These are phyloP conservation scores for Kodamaea fukazawae DNA, from an alignment of 805 yeast genomes.

Conservation along the genomic window DNA sequence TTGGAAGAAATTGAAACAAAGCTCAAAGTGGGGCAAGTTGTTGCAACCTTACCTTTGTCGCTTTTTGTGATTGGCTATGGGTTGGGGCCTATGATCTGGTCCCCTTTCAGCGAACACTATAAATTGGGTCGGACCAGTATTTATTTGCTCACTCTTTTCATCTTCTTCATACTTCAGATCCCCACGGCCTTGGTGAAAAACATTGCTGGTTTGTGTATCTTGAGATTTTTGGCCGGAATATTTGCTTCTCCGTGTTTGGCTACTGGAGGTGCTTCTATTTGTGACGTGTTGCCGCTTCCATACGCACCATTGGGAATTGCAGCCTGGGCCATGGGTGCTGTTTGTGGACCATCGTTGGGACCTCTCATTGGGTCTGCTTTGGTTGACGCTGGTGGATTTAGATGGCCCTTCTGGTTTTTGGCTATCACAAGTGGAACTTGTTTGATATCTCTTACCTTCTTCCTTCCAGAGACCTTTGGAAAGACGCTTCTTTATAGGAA, in stretches of 20 bases:
- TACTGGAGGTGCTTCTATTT: slow-evolving; percentile 56
- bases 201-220: slow-evolving; percentile 47
- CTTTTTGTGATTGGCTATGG: slow-evolving; percentile 61
- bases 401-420: slow-evolving; percentile 55
- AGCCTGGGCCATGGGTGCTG: slow-evolving; percentile 52
- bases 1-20: slow-evolving; percentile 42
- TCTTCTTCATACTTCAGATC: slow-evolving; percentile 50
- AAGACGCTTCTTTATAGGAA: slow-evolving; percentile 45
- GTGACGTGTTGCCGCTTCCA: slow-evolving; percentile 46
- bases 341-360: slow-evolving; percentile 55
- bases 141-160: slow-evolving; percentile 43
- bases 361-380: slow-evolving; percentile 44
- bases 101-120: slow-evolving; percentile 58
- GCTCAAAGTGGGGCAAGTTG: slow-evolving; percentile 44
- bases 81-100: slow-evolving; percentile 54
- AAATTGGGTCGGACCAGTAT: slow-evolving; percentile 50
- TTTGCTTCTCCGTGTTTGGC: slow-evolving; percentile 50
- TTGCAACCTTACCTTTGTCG: slow-evolving; percentile 50
- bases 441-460: slow-evolving; percentile 29
- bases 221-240: slow-evolving; percentile 53
- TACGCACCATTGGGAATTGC: slow-evolving; percentile 46
- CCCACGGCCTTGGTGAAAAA: slow-evolving; percentile 51
- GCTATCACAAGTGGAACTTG: slow-evolving; percentile 38
- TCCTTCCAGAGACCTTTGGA: slow-evolving; percentile 48
- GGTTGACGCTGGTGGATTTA: slow-evolving; percentile 49